Base-by-base conservation (phyloP, 2,329 filamentous ascomycete genomes). In the Zasmidium citrigriseum region DNA sequence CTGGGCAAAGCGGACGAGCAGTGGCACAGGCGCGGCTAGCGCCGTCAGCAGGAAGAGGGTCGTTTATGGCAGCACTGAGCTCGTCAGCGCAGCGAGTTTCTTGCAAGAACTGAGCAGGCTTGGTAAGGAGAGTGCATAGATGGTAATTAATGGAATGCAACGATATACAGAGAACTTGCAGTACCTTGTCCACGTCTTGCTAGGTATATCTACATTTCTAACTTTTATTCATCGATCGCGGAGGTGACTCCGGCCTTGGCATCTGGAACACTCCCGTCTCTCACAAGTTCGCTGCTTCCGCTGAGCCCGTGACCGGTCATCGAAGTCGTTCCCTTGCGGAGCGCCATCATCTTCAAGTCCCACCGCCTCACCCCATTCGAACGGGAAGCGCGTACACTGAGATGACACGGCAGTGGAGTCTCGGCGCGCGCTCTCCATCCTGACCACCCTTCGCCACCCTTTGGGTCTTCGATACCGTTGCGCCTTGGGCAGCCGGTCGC, bases 1-100 rank as follows among this genome's bases (percentile, higher is more conserved):
- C 72, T 99, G 95, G 95, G 91, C 93, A 4, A 86, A 86, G 73
- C 83, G 93, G 64, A 92, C 91, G 3, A 82, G 77, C 52, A 79
- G 78, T 44, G 49, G 86, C 14, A 76, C 76, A 34, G 80, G 79
- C 45, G 77, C 76, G 14, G 76, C 79, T 4, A 73, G 78, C 50
- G 77, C 77, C 10, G 83, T 86, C 9, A 82, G 85, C 21, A 89
- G 86, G 73, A 89, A 90, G 76, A 83, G 92, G 64, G 89, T 99
- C 10, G 90, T 98, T 1, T 99, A 99, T 75, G 95, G 95, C 18
- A 96, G 92, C 71, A 99, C 95, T 14, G 93, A 87, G 62, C 72
- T 88, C 63, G 79, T 88, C 63, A 86, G 85, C 67, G 83, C 86
- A 10, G 81, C 79, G 56, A 84, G 86, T 63, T 88, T 88, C 70